A percentile compares a stretch with the other conserved stretches of the same genome.
These are phyloP conservation scores for Clonostachys solani DNA, from an alignment of 2,329 filamentous ascomycete genomes.

Conservation along the genomic window DNA sequence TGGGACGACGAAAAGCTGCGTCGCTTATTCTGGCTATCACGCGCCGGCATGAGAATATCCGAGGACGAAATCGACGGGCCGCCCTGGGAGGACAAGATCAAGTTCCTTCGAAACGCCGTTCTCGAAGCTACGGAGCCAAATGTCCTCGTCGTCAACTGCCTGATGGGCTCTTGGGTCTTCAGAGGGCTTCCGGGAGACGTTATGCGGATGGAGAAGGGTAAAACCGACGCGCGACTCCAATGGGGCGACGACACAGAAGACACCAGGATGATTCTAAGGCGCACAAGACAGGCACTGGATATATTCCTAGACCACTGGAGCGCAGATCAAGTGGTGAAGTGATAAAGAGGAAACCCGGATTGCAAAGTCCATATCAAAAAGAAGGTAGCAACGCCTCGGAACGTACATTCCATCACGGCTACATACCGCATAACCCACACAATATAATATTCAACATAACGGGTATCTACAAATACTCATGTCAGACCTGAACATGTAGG, in stretches of 20 bases:
- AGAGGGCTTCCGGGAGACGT: conserved; percentile 19
- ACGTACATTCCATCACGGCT: too few relatives aligned
- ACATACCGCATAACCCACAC: too few relatives aligned
- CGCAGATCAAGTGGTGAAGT: too few relatives aligned
- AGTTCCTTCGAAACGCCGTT: conserved; percentile 28
- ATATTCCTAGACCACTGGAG: conserved; percentile 7
- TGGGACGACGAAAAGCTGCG: conserved; percentile 31
- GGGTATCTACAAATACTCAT: too few relatives aligned
- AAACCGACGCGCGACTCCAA: conserved; percentile 18
- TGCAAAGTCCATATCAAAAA: too few relatives aligned
- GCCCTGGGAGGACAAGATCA: conserved; percentile 34
- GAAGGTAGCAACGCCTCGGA: too few relatives aligned
- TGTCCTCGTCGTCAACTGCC: conserved; percentile 19
- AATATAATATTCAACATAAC: too few relatives aligned
- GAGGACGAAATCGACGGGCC: conserved; percentile 13
- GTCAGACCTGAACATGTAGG: too few relatives aligned
- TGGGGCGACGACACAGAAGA: conserved; percentile 19
- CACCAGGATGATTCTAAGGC: conserved; percentile 14
- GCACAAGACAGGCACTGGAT: conserved; percentile 7
- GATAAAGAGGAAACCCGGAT: too few relatives aligned
- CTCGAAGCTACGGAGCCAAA: conserved; percentile 18
- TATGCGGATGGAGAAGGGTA: conserved; percentile 13
- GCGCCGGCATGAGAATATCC: conserved; percentile 26
- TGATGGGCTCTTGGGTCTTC: conserved; percentile 19
- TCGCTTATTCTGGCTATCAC: conserved; percentile 40